These are phyloP conservation scores for Bertia moriformis DNA, from an alignment of 2,329 filamentous ascomycete species.

Conservation along the genomic window DNA sequence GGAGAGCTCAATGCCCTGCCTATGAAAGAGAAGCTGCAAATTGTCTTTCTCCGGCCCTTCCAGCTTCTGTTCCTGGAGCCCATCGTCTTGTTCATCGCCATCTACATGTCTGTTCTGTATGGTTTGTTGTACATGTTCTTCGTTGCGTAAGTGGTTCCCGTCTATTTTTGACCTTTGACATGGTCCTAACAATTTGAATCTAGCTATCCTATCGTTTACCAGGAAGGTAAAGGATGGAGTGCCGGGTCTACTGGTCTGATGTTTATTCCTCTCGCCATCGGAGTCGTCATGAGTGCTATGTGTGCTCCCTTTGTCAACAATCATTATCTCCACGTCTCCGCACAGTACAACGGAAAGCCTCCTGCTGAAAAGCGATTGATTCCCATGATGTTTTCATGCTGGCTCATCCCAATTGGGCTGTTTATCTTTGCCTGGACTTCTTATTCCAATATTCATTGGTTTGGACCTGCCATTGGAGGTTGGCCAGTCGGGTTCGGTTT, in stretches of 20 bases:
- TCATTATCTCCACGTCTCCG: constrained; percentile 55
- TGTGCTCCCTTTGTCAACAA: constrained; percentile 65
- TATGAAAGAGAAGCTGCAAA: constrained; percentile 48
- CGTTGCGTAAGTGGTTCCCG: constrained; percentile 27
- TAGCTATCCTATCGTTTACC: constrained; percentile 52
- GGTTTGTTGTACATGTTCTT: constrained; percentile 67
- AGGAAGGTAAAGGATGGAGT: constrained; percentile 65
- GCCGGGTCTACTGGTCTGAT: constrained; percentile 65
- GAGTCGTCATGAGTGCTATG: constrained; percentile 52
- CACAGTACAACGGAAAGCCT: constrained; percentile 45
- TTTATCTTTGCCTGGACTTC: constrained; percentile 49
- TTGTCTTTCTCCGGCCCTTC: constrained; percentile 72
- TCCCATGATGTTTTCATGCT: constrained; percentile 69
- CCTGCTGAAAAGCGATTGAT: constrained; percentile 67
- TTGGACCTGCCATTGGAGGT: constrained; percentile 58
- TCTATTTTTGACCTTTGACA: neutral
- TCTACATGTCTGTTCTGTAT: constrained; percentile 78
- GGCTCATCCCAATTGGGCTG: constrained; percentile 48
- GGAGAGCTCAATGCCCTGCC: constrained; percentile 64
- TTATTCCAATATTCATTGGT: constrained; percentile 51
- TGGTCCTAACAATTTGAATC: neutral
- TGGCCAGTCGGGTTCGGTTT: constrained; percentile 65
- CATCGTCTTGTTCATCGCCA: constrained; percentile 68
- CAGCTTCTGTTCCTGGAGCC: constrained; percentile 72
- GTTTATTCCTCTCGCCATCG: constrained; percentile 72